Conservation (phyloP, 2,329 filamentous ascomycete species). For the Venturia carpophila region DNA sequence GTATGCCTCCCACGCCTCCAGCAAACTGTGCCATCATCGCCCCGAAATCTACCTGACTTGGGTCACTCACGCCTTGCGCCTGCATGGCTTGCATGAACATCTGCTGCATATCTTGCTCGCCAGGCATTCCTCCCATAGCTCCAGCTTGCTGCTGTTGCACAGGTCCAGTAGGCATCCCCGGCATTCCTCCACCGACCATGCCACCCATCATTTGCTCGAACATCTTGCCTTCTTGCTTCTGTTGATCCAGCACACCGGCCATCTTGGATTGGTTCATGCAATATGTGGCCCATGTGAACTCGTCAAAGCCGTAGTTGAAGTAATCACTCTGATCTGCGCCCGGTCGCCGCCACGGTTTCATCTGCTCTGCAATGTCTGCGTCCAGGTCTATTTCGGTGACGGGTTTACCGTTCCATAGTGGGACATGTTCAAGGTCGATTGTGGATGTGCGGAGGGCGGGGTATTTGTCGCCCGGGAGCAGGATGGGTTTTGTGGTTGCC, state of each 20-base stretch:
- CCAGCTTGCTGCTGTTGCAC: conserved; percentile 20
- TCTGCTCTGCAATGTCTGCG: conserved; percentile 53
- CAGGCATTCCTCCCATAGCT: conserved; percentile 35
- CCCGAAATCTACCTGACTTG: conserved; percentile 46
- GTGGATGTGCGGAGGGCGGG: conserved; percentile 66
- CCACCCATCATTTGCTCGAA: conserved; percentile 50
- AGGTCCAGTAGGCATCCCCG: conserved; percentile 20
- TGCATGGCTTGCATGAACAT: conserved; percentile 35
- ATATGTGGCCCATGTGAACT: conserved; percentile 96
- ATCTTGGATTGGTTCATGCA: conserved; percentile 79
- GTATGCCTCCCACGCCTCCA: conserved; percentile 32
- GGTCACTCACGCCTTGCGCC: conserved; percentile 44
- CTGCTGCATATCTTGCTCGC: conserved; percentile 47
- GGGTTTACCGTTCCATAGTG: conserved; percentile 74
- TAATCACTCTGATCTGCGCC: conserved; percentile 94
- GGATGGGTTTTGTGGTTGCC: conserved; percentile 24
- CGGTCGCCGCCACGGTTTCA: conserved; percentile 91
- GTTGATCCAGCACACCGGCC: conserved; percentile 67
- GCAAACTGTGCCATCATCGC: conserved; percentile 45
- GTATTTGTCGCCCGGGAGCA: conserved; percentile 50
- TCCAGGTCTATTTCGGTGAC: conserved; percentile 50
- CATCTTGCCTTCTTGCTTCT: conserved; percentile 62
- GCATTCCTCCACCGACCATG: conserved; percentile 20
- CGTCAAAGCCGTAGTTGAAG: conserved; percentile 98
- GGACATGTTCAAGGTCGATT: conserved; percentile 76